Evolutionary conservation across 805 yeast genomes (phyloP).

Genomic region (Limtongozyma cylindracea): DNA sequence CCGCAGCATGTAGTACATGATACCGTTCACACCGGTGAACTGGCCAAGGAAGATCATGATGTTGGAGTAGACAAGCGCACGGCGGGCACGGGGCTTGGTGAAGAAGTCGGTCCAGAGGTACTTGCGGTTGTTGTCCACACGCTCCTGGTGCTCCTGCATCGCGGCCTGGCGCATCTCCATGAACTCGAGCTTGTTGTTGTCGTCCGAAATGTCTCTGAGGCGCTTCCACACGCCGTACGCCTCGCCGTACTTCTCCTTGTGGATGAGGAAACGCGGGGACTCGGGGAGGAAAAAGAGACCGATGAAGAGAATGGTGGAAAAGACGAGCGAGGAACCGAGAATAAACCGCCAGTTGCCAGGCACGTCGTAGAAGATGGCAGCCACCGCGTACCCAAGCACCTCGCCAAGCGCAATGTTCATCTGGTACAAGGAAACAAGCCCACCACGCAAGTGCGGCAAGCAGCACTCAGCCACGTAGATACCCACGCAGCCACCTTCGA

Average conservation of each 20-base stretch:
- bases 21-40: slow-evolving; percentile 43
- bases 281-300: slow-evolving; percentile 33
- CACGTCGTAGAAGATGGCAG: slow-evolving; percentile 32
- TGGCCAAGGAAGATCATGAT: slow-evolving; percentile 37
- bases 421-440: slow-evolving; percentile 35
- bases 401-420: slow-evolving; percentile 44
- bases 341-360: slow-evolving; percentile 38
- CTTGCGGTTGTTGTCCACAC: slow-evolving; percentile 9
- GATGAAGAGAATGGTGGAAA: slow-evolving; percentile 21
- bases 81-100: slow-evolving; percentile 28
- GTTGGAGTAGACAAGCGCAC: slow-evolving; percentile 30
- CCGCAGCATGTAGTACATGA: slow-evolving; percentile 37
- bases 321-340: slow-evolving; percentile 36
- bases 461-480: slow-evolving; percentile 35
- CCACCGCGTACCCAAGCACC: slow-evolving; percentile 35
- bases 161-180: slow-evolving; percentile 29
- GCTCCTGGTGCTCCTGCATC: slow-evolving; percentile 15
- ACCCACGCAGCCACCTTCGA: slow-evolving; percentile 41
- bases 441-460: slow-evolving; percentile 32
- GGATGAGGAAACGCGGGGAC: slow-evolving; percentile 32
- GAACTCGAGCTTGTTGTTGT: slow-evolving; percentile 22
- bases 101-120: slow-evolving; percentile 24
- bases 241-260: slow-evolving; percentile 22
- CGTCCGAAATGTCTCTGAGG: slow-evolving; percentile 19
- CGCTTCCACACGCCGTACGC: slow-evolving; percentile 30